These are phyloP conservation scores for Ceratocystis albifundus DNA, from an alignment of 2,329 filamentous ascomycete species.

Conservation along the genomic window DNA sequence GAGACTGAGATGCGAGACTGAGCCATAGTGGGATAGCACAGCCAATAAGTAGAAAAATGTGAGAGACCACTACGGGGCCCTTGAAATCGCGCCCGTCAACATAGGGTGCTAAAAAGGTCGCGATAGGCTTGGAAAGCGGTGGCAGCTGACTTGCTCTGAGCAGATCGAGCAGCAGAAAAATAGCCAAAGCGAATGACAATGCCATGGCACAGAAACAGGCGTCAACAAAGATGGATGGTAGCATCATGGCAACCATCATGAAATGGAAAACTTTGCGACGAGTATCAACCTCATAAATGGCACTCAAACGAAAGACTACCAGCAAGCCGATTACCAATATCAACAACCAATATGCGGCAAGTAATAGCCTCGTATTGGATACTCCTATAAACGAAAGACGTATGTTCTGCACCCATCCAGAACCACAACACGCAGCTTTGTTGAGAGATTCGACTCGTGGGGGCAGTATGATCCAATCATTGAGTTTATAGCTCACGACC, in stretches of 20 bases:
- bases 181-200: constrained; percentile 62
- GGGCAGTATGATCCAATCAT: constrained; percentile 66
- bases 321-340: constrained; percentile 61
- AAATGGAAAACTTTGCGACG: constrained; percentile 95
- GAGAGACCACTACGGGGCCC: constrained; percentile 87
- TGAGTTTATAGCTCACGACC: constrained; percentile 55
- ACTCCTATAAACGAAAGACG: constrained; percentile 55
- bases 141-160: constrained; percentile 84
- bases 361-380: constrained; percentile 68
- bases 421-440: constrained; percentile 32
- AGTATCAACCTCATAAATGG: constrained; percentile 83
- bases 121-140: constrained; percentile 74
- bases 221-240: constrained; percentile 77
- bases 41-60: constrained; percentile 90
- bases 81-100: constrained; percentile 88
- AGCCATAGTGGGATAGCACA: constrained; percentile 94
- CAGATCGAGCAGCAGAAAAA: constrained; percentile 82
- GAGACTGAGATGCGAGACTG: constrained; percentile 57
- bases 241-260: constrained; percentile 93
- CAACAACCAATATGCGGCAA: constrained; percentile 60
- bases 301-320: constrained; percentile 61
- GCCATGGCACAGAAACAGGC: constrained; percentile 72
- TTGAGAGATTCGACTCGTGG: constrained; percentile 27
- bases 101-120: constrained; percentile 79
- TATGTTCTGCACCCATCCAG: constrained; percentile 54